Conservation (phyloP, 2,329 filamentous ascomycete genomes). For the Didymella segeticola region DNA sequence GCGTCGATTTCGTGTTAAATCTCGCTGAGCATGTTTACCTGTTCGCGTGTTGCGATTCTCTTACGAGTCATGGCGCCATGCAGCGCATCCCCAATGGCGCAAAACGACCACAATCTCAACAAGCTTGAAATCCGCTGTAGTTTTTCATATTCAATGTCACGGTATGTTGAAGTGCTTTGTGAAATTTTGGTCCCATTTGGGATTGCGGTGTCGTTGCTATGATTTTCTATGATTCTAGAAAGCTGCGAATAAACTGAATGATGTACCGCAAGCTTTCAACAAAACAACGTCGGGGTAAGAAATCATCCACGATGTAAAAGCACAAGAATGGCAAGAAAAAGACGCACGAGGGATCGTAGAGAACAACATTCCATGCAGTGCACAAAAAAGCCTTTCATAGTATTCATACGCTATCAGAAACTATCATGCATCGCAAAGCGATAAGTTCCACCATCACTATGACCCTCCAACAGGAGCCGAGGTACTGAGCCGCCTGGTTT, state of each 20-base stretch:
- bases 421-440: neutral
- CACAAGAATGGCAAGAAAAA: too few species aligned
- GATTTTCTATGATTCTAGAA: neutral
- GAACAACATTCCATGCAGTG: too few species aligned
- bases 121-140: neutral
- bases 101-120: neutral
- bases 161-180: neutral
- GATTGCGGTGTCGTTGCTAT: neutral
- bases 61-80: too few species aligned
- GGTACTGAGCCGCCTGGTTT: conserved; percentile 22
- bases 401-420: too few species aligned
- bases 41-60: too few species aligned
- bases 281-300: neutral
- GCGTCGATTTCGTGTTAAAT: too few species aligned
- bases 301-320: neutral
- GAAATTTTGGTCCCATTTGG: neutral
- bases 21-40: too few species aligned
- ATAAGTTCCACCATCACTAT: neutral
- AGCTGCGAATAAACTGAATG: neutral
- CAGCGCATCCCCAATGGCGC: too few species aligned
- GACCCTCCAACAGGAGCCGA: conserved; percentile 19
- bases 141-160: neutral
- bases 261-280: neutral
- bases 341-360: too few species aligned
- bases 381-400: too few species aligned